Percentiles rank a stretch among this genome's conserved stretches.
These are phyloP conservation scores for Penicillium malachiteum DNA, from an alignment of 495 filamentous ascomycete species.

Conservation along the genomic window DNA sequence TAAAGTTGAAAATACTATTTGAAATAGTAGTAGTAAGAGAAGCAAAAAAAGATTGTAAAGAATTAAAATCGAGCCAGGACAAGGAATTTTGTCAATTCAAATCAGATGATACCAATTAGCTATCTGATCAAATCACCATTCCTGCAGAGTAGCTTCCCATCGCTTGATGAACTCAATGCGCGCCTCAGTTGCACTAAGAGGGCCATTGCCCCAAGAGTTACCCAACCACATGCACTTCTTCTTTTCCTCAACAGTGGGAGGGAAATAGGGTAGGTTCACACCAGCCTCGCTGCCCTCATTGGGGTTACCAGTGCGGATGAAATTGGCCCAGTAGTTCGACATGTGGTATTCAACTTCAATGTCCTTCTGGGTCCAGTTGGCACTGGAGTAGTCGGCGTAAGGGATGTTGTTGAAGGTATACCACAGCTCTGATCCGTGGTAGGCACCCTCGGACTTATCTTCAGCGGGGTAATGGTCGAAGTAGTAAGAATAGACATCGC, in stretches of 20 bases:
- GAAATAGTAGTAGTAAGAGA: no score
- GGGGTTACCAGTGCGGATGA: slow-evolving; percentile 1
- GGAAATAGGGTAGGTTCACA: neutral
- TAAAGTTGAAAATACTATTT: no score
- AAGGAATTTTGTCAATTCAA: no score
- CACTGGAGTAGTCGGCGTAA: slow-evolving; percentile 19
- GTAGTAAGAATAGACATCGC: slow-evolving; percentile 16
- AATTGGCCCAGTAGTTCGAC: slow-evolving; percentile 2
- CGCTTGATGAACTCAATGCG: no score
- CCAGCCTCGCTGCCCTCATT: neutral
- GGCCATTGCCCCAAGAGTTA: neutral
- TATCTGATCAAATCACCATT: no score
- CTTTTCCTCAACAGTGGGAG: neutral
- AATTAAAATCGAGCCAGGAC: no score
- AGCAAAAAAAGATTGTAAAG: no score
- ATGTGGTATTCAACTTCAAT: neutral
- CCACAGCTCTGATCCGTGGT: slow-evolving; percentile 20
- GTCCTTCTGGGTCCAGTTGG: slow-evolving; percentile 9
- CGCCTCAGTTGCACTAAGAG: no score
- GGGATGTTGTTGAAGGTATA: slow-evolving; percentile 22
- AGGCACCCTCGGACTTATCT: slow-evolving; percentile 3
- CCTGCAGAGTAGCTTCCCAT: no score
- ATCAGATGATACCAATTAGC: no score
- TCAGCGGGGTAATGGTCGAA: slow-evolving; percentile 14
- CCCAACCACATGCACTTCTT: neutral